Evolutionary conservation across 805 yeast genomes (phyloP).

Genomic region (Wickerhamiella australiensis): DNA sequence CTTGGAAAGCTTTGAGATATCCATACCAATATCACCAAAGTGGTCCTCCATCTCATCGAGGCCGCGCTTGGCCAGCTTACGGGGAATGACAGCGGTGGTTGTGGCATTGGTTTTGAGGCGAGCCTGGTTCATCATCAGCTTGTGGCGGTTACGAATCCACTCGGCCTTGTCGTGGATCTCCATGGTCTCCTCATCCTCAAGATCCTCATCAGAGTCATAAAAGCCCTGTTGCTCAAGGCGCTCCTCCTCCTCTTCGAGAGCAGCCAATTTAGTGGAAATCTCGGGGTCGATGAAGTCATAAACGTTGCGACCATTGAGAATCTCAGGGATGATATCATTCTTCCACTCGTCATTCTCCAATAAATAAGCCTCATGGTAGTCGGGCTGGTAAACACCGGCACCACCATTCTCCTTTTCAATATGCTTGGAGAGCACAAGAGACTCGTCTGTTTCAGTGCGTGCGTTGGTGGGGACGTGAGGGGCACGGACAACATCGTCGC

Average conservation of each 20-base stretch:
- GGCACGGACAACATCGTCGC: constrained; percentile 70
- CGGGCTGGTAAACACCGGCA: constrained; percentile 94
- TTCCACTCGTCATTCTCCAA: constrained; percentile 97
- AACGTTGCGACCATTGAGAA: constrained; percentile 89
- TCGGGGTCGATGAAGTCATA: constrained; percentile 96
- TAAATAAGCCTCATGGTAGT: constrained; percentile 81
- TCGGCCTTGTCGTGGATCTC: constrained; percentile 74
- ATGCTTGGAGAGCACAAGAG: constrained; percentile 65
- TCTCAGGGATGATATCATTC: constrained; percentile 93
- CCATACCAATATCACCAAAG: constrained; percentile 83
- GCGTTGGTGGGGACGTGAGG: constrained; percentile 76
- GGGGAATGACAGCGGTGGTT: constrained; percentile 87
- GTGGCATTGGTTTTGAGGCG: constrained; percentile 77
- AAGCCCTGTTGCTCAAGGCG: constrained; percentile 86
- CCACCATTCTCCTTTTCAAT: constrained; percentile 94
- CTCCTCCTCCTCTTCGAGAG: constrained; percentile 95
- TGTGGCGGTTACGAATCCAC: constrained; percentile 94
- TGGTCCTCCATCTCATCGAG: constrained; percentile 75
- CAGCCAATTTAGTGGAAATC: constrained; percentile 83
- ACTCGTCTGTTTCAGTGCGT: constrained; percentile 54
- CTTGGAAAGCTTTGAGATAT: constrained; percentile 52
- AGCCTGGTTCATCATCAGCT: constrained; percentile 80
- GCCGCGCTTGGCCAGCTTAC: constrained; percentile 51
- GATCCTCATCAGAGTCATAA: constrained; percentile 74
- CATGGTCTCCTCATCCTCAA: constrained; percentile 49